A percentile compares a stretch with the other conserved stretches of the same genome.
phyloP scores from a whole-genome alignment of 352 stramenopile genomes.

The Pythium myriotylum region DNA sequence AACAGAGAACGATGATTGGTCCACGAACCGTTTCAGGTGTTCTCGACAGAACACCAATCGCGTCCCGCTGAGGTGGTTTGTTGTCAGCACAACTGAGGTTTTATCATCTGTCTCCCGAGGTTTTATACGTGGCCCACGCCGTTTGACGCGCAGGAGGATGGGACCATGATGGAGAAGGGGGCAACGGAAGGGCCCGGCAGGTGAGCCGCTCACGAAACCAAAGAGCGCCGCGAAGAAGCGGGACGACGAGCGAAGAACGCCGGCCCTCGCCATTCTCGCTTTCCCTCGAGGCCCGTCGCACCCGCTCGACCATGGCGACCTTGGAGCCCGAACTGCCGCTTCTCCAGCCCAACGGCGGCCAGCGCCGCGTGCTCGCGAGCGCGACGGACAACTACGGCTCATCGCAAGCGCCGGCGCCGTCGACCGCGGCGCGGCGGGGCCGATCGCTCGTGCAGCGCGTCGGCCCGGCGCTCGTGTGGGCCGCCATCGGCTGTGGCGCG shows the following conservation, averaged over 20 bases:
- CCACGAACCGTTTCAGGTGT: constrained; percentile 13
- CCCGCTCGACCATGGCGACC: constrained; percentile 18
- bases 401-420: constrained; percentile 32
- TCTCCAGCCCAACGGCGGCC: constrained; percentile 27
- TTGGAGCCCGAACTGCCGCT: constrained; percentile 42
- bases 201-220: not conserved
- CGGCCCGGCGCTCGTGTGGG: constrained; percentile 46
- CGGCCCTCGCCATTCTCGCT: not conserved
- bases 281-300: not conserved
- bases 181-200: constrained; percentile 1
- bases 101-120: not conserved
- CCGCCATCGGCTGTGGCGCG: constrained; percentile 52
- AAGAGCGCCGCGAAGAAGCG: not conserved
- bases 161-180: not conserved
- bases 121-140: constrained; percentile 14
- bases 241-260: not conserved
- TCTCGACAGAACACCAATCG: constrained; percentile 30
- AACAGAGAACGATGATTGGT: constrained; percentile 15
- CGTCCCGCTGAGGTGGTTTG: not conserved
- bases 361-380: constrained; percentile 11
- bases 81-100: constrained; percentile 8
- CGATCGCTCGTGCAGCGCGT: constrained; percentile 29
- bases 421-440: not conserved
- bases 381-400: constrained; percentile 12
- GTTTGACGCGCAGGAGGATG: constrained; percentile 3